Conservation (phyloP, 1,139 yeast genomes). For the Kluyveromyces marxianus region DNA sequence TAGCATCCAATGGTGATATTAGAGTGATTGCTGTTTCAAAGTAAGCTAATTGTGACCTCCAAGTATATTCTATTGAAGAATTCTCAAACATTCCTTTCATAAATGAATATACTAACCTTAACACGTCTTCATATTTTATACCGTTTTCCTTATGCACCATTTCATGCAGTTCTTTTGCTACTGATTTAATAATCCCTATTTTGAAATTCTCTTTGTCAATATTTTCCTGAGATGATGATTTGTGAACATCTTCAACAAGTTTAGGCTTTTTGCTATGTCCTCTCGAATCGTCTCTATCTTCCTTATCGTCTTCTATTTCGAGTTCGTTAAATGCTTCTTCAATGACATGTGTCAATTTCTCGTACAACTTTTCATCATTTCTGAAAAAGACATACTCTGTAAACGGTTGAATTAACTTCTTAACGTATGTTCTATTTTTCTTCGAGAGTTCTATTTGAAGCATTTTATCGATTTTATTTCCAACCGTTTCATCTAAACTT, state of each 20-base stretch:
- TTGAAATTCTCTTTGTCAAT: slow-evolving; percentile 35
- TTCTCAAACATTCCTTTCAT: slow-evolving; percentile 31
- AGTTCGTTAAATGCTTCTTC: slow-evolving; percentile 23
- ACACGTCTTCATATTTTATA: slow-evolving; percentile 1
- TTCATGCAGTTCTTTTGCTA: slow-evolving; percentile 15
- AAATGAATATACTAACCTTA: slow-evolving; percentile 18
- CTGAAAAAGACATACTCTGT: slow-evolving; percentile 43
- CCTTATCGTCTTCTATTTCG: slow-evolving; percentile 25
- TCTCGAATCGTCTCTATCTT: slow-evolving; percentile 9
- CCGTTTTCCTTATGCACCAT: slow-evolving; percentile 18
- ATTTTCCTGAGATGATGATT: slow-evolving; percentile 33
- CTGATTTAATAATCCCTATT: slow-evolving; percentile 28
- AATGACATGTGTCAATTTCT: slow-evolving; percentile 28
- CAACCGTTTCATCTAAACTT: slow-evolving; percentile 25
- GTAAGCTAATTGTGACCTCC: slow-evolving; percentile 49
- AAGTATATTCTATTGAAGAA: slow-evolving; percentile 39
- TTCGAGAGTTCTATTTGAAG: slow-evolving; percentile 59
- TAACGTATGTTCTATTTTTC: slow-evolving; percentile 59
- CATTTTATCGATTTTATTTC: slow-evolving; percentile 36
- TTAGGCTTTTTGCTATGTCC: slow-evolving; percentile 16
- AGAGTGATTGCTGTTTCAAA: slow-evolving; percentile 34
- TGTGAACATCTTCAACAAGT: slow-evolving; percentile 23
- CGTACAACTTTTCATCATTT: slow-evolving; percentile 35
- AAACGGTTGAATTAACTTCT: slow-evolving; percentile 41
- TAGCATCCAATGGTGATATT: slow-evolving; percentile 14